Evolutionary conservation across 2,329 filamentous ascomycete genomes (phyloP).

Genomic region (Scorias spongiosa): DNA sequence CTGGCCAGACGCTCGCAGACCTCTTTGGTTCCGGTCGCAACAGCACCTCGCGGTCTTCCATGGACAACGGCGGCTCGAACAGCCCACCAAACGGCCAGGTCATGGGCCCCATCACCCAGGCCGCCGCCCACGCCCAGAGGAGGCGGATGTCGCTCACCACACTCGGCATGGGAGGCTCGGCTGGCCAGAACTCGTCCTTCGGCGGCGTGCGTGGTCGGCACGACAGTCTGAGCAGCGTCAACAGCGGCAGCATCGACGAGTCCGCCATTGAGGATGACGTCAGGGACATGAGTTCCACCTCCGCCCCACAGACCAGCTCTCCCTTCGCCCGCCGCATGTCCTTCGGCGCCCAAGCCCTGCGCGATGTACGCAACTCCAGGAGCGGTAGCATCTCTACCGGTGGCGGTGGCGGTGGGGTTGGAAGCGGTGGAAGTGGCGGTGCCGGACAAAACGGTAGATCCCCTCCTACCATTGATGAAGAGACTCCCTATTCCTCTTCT

Average conservation of each 20-base stretch:
- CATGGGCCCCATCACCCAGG: slow-evolving; percentile 31
- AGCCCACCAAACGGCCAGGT: slow-evolving; percentile 17
- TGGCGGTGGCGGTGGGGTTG: slow-evolving; percentile 26
- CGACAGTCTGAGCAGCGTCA: slow-evolving; percentile 28
- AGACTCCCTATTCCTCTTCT: slow-evolving; percentile 18
- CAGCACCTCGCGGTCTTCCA: slow-evolving; percentile 14
- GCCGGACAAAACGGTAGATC: slow-evolving; percentile 21
- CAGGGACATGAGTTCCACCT: slow-evolving; percentile 18
- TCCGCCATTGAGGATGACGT: slow-evolving; percentile 46
- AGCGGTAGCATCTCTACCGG: neutral
- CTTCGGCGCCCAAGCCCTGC: slow-evolving; percentile 69
- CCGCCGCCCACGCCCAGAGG: slow-evolving; percentile 34
- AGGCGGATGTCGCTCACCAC: slow-evolving; percentile 36
- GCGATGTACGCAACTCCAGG: slow-evolving; percentile 45
- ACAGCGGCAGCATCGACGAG: slow-evolving; percentile 30
- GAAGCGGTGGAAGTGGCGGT: slow-evolving; percentile 14
- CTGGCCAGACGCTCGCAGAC: slow-evolving; percentile 33
- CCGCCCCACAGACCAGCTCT: slow-evolving; percentile 41
- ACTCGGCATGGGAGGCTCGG: slow-evolving; percentile 30
- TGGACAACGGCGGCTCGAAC: slow-evolving; percentile 19
- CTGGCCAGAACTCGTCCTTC: slow-evolving; percentile 27
- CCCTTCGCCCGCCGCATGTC: slow-evolving; percentile 77
- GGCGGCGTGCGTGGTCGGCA: slow-evolving; percentile 28
- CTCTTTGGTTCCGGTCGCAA: slow-evolving; percentile 27
- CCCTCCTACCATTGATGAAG: slow-evolving; percentile 31